Conservation (phyloP, 352 stramenopile species). For the Globisporangium uncinulatum region DNA sequence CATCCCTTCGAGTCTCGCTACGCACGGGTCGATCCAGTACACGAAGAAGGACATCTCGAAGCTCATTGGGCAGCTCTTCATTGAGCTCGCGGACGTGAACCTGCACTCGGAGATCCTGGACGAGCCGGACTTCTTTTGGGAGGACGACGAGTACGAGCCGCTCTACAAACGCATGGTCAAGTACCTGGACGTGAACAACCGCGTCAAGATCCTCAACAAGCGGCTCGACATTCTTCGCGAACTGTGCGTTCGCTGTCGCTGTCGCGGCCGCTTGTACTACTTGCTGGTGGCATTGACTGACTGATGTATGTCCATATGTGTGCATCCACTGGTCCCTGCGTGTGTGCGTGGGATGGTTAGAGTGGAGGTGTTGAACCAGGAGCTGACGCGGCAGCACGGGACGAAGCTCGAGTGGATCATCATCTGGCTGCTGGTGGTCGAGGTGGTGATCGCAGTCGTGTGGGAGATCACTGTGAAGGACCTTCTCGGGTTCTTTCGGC, state of each 20-base stretch:
- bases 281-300: not conserved
- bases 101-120: constrained; percentile 92
- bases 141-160: constrained; percentile 89
- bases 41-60: constrained; percentile 88
- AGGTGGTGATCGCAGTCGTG: constrained; percentile 80
- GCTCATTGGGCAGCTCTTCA: constrained; percentile 88
- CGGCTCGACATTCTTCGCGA: constrained; percentile 91
- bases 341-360: constrained; percentile 18
- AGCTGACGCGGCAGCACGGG: constrained; percentile 83
- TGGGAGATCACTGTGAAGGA: constrained; percentile 86
- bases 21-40: constrained; percentile 84
- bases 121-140: constrained; percentile 91
- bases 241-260: constrained; percentile 42
- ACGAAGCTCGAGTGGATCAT: constrained; percentile 92
- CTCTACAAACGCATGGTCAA: constrained; percentile 87
- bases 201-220: constrained; percentile 92
- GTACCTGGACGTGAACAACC: constrained; percentile 90
- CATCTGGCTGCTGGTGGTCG: constrained; percentile 89
- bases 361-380: constrained; percentile 88
- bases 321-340: no score
- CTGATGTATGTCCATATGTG: not conserved
- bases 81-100: constrained; percentile 88
- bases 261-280: not conserved
- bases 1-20: constrained; percentile 84
- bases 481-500: constrained; percentile 60